Conservation (phyloP, 805 yeast genomes). For the Nakazawaea ambrosiae region DNA sequence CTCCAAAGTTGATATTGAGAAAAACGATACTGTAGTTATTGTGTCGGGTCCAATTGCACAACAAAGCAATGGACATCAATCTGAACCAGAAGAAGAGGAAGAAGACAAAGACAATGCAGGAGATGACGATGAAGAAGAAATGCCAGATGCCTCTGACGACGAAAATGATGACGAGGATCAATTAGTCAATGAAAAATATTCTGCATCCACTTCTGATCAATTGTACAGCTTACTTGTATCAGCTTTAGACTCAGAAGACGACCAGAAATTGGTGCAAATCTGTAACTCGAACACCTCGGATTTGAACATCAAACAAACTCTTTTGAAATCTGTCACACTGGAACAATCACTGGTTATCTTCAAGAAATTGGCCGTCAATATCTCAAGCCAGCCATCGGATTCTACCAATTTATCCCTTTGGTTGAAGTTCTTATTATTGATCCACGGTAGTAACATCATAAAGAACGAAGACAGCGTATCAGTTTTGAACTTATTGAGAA, state of each 20-base stretch:
- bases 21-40: not conserved
- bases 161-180: slow-evolving; percentile 18
- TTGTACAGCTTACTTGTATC: slow-evolving; percentile 17
- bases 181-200: slow-evolving; percentile 8
- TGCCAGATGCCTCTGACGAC: slow-evolving; percentile 15
- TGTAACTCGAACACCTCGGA: slow-evolving; percentile 29
- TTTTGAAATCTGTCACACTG: slow-evolving; percentile 48
- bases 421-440: slow-evolving; percentile 75
- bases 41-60: slow-evolving; percentile 1
- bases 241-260: slow-evolving; percentile 17
- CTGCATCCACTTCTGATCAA: slow-evolving; percentile 18
- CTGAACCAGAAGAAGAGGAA: slow-evolving; percentile 23
- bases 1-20: slow-evolving; percentile 5
- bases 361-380: slow-evolving; percentile 36
- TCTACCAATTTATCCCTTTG: slow-evolving; percentile 47
- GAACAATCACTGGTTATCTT: slow-evolving; percentile 35
- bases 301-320: slow-evolving; percentile 42
- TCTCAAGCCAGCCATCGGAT: slow-evolving; percentile 49
- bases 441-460: slow-evolving; percentile 60
- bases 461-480: slow-evolving; percentile 45
- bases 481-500: slow-evolving; percentile 49
- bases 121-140: slow-evolving; percentile 11
- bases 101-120: slow-evolving; percentile 16
- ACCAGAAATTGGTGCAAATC: slow-evolving; percentile 25
- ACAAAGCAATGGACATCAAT: slow-evolving; percentile 14